phyloP scores from a whole-genome alignment of 169 alveolate genomes.

The Eimeria tenella region DNA sequence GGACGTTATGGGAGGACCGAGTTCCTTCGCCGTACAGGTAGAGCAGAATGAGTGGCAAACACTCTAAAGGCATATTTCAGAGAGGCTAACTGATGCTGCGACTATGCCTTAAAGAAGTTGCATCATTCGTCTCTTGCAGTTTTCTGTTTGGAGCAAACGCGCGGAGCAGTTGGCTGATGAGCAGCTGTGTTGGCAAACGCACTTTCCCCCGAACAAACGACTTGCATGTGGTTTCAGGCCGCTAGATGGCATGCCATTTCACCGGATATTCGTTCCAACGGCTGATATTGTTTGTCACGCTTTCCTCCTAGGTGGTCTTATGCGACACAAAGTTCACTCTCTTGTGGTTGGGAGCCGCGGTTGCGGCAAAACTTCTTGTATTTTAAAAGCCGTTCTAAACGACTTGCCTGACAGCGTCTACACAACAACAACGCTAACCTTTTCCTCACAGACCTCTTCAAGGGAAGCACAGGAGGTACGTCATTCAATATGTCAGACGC shows the following conservation, averaged over 20 bases:
- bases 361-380: slow-evolving; percentile 95
- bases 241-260: slow-evolving; percentile 88
- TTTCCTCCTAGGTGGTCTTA: slow-evolving; percentile 86
- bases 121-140: too few relatives aligned
- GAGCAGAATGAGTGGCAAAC: neutral
- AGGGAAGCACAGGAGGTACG: slow-evolving; percentile 83
- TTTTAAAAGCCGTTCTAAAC: slow-evolving; percentile 87
- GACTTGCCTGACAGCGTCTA: slow-evolving; percentile 85
- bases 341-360: slow-evolving; percentile 95
- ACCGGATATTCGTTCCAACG: slow-evolving; percentile 94
- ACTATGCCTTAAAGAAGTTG: too few relatives aligned
- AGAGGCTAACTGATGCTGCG: neutral
- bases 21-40: slow-evolving; percentile 84
- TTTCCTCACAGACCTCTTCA: slow-evolving; percentile 94
- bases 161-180: too few relatives aligned
- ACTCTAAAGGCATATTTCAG: neutral
- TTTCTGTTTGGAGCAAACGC: too few relatives aligned
- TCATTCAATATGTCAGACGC: slow-evolving; percentile 55
- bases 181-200: too few relatives aligned
- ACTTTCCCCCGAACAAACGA: neutral
- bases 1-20: slow-evolving; percentile 81
- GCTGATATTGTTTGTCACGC: slow-evolving; percentile 94
- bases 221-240: slow-evolving; percentile 88
- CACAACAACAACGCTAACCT: slow-evolving; percentile 89
- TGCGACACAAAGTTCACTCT: slow-evolving; percentile 87